A percentile compares a stretch with the other conserved stretches of the same genome.
These are phyloP conservation scores for Prunus mira DNA, from an alignment of 306 rosid genomes.

Conservation along the genomic window DNA sequence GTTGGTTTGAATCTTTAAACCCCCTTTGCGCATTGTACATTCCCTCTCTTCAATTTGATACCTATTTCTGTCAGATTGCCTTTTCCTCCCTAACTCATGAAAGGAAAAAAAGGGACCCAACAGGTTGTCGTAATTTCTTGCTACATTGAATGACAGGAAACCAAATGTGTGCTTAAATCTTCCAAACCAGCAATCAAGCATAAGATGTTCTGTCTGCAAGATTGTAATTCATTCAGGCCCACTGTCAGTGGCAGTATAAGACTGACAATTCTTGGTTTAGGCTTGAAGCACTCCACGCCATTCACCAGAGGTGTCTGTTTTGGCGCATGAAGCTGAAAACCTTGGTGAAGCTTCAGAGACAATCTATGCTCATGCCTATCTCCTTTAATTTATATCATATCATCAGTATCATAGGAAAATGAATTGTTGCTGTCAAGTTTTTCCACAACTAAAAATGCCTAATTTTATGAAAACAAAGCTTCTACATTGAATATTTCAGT, in stretches of 20 bases:
- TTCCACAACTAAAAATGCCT: not conserved
- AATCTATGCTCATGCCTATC: constrained; percentile 25
- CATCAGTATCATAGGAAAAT: not conserved
- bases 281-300: constrained; percentile 33
- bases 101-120: constrained; percentile 15
- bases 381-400: constrained; percentile 9
- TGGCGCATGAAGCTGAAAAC: constrained; percentile 54
- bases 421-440: not conserved
- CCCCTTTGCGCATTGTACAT: not conserved
- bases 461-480: not conserved
- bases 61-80: not conserved
- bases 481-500: not conserved
- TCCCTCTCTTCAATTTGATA: not conserved
- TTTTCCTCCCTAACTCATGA: not conserved
- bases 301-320: constrained; percentile 47
- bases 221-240: constrained; percentile 52
- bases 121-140: constrained; percentile 49
- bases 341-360: constrained; percentile 58
- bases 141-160: constrained; percentile 72
- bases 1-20: not conserved
- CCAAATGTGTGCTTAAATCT: constrained; percentile 68
- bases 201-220: constrained; percentile 54
- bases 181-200: constrained; percentile 60
- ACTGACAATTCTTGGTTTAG: constrained; percentile 38
- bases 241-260: constrained; percentile 48